Evolutionary conservation across 768 basidiomycete species (phyloP), one percentile per base, ranked within the genome.

Genomic region (Boletus bicolor): DNA sequence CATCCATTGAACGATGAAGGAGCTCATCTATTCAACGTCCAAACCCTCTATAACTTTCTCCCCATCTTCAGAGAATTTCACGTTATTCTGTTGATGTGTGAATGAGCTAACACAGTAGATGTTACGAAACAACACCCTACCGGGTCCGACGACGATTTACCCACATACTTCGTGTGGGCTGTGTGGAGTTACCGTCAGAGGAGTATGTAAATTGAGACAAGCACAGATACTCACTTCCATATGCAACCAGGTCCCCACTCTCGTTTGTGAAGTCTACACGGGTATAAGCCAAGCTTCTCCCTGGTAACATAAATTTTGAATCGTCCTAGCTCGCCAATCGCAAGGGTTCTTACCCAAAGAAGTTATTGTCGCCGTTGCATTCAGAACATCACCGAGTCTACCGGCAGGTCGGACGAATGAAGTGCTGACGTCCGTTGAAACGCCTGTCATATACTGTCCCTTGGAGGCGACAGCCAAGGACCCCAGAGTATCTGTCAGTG

Each of bases 131-230:
- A 15, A 41, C 26, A 38, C 14, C 53, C 70, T 54, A 81, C 79
- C 57, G 73, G 62, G 48, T 77, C 75, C 9, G 73, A 74, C 3
- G 70, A 68, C 10, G 87, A 89, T 67, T 81, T 89, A 14, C 89
- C 90, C 54, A 93, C 75, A 59, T 90, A 93, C 68, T 93, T 93
- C 8, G 91, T 93, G 63, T 93, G 91, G 56, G 86, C 91, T 93
- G 55, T 2, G 47, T 24, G 49, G 52, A 36, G 58, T 38, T 35
- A 41, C n/a, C 14, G 19, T 60, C 34, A 60, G 47, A 12, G 11
- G 7, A 11, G 26, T 5, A 17, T 19, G 9, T 3, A 24, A 17
- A 17, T 32, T 3, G 12, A 11, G 7, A 37, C 8, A 5, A 26
- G 7, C 28, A 17, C 9, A 8, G 1, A 21, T 5, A 76, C 87